phyloP scores from a whole-genome alignment of 371 early-diverging fungal genomes.

The Batkoa obscura region DNA sequence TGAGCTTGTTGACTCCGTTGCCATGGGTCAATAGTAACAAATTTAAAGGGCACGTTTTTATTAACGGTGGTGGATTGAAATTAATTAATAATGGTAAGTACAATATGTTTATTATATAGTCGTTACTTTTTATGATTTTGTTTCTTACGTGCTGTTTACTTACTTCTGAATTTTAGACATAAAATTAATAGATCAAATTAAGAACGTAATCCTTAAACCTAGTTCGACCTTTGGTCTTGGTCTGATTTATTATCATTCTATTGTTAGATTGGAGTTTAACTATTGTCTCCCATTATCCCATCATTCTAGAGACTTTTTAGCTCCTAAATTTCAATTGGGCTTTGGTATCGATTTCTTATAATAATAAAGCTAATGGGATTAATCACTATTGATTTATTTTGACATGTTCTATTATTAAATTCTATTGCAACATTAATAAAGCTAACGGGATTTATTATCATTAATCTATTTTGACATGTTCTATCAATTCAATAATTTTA shows the following conservation, averaged over 20 bases:
- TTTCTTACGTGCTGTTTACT: too few relatives aligned
- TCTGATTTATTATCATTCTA: constrained; percentile 65
- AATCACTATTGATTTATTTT: too few relatives aligned
- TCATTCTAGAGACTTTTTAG: constrained; percentile 44
- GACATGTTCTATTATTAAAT: too few relatives aligned
- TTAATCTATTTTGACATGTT: too few relatives aligned
- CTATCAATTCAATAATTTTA: too few relatives aligned
- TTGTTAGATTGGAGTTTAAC: constrained; percentile 75
- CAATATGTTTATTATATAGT: neutral
- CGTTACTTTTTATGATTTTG: too few relatives aligned
- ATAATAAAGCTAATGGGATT: neutral
- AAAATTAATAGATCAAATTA: constrained; percentile 12
- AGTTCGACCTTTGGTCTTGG: constrained; percentile 56
- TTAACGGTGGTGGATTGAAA: constrained; percentile 64
- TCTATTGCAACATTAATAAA: too few relatives aligned
- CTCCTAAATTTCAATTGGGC: constrained; percentile 68
- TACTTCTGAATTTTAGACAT: neutral
- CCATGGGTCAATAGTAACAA: constrained; percentile 42
- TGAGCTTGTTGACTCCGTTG: constrained; percentile 62
- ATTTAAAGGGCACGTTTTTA: constrained; percentile 62
- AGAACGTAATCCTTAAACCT: constrained; percentile 27
- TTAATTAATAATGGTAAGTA: constrained; percentile 25
- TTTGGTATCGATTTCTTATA: constrained; percentile 72
- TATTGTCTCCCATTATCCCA: constrained; percentile 68
- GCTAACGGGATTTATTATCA: too few relatives aligned